Base-by-base conservation (phyloP, 2,329 filamentous ascomycete genomes). In the Sclerotinia spermophila region DNA sequence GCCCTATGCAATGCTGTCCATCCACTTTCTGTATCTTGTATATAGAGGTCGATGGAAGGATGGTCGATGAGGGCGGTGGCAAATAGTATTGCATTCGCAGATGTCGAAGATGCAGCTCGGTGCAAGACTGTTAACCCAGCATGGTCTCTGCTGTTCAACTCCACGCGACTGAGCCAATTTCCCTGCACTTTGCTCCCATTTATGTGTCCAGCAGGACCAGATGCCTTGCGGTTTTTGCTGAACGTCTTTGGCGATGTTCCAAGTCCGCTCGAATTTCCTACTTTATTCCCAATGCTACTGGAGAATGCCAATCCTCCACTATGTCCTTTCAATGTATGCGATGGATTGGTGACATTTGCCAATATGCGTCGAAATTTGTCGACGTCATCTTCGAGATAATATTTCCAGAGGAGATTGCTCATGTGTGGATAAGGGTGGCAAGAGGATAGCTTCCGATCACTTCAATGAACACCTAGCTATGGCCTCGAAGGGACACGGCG, bases 321-420 rank as follows among this genome's bases (percentile, higher is more conserved):
- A 83, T 86, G 82, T 77, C 85, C 87, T 81, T 86, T 88, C 78
- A 86, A 81, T 72, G 84, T 79, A 71, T 83, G 87, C 73, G 84
- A 76, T 78, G 78, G 77, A 76, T 85, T 86, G 79, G 86, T 85
- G 82, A 90, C 86, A 81, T 88, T 89, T 79, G 90, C 90, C 87
- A 99, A 87, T 80, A 96, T 88, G 84, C 91, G 91, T 84, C 92
- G 91, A 87, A 99, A 98, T 80, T 85, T 89, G 81, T 97, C 94
- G 89, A 97, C 92, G 89, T 99, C 94, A 87, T 97, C 92, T 89
- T 97, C 92, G 86, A 96, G 91, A 82, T 95, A 98, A 81, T 89
- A 93, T 87, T 94, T 94, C 95, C 95, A 97, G 82, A 99, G 89
- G 88, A 92, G 88, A 85, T 94, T 91, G 90, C 93, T 98, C 95